Conservation (phyloP, 2,329 filamentous ascomycete species). For the Mycosphaerella arachidis region DNA sequence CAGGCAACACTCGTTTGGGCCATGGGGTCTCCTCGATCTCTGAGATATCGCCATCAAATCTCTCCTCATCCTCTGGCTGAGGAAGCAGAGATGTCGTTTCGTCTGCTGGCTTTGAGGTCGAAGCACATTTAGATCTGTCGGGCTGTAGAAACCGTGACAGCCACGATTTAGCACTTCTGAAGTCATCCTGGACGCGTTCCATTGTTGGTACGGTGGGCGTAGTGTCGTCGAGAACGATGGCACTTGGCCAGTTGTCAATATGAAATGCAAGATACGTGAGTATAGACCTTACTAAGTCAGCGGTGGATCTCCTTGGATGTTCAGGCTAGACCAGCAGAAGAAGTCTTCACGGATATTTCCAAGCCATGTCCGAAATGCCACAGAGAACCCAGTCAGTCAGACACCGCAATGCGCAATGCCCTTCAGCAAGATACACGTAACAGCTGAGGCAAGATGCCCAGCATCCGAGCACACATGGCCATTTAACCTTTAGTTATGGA, state of each 20-base stretch:
- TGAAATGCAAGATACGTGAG: background rate
- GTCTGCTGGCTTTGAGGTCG: slow-evolving; percentile 22
- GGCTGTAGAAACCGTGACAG: slow-evolving; percentile 22
- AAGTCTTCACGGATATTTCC: background rate
- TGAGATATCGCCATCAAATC: slow-evolving; percentile 32
- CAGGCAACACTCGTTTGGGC: slow-evolving; percentile 44
- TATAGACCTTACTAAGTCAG: background rate
- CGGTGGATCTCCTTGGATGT: background rate
- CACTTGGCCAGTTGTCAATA: background rate
- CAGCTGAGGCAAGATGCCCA: background rate
- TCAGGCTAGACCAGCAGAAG: background rate
- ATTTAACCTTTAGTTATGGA: slow-evolving; percentile 2
- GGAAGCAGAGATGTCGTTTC: slow-evolving; percentile 44
- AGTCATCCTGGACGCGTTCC: slow-evolving; percentile 25
- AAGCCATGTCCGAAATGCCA: background rate
- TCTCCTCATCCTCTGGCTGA: slow-evolving; percentile 36
- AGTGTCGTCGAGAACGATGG: background rate
- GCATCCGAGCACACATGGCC: background rate
- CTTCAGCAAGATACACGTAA: background rate
- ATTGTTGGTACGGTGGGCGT: slow-evolving; percentile 12
- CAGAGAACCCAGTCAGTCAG: background rate
- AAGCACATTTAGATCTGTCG: slow-evolving; percentile 3
- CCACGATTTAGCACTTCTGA: slow-evolving; percentile 24
- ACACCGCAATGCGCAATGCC: background rate
- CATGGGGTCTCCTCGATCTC: slow-evolving; percentile 34